Conservation (phyloP, 257 asterid genomes). For the Penstemon newberryi region DNA sequence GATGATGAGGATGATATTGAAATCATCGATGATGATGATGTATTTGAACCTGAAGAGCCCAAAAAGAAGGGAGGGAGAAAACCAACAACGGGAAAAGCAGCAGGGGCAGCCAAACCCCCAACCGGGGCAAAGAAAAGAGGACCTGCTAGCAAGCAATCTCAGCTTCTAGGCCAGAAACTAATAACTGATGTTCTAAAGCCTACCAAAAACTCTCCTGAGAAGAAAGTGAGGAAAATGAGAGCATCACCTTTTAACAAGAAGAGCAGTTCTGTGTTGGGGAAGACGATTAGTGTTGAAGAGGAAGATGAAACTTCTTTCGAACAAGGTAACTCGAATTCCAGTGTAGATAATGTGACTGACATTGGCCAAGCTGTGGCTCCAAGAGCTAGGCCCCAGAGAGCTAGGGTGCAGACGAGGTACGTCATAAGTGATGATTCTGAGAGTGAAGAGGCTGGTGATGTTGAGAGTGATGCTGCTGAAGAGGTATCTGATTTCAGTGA, state of each 20-base stretch:
- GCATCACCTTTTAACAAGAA: constrained; percentile 93
- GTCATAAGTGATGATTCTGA: constrained; percentile 80
- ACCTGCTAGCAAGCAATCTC: constrained; percentile 45
- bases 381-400: constrained; percentile 61
- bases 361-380: constrained; percentile 36
- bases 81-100: constrained; percentile 44
- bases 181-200: constrained; percentile 71
- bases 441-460: constrained; percentile 35
- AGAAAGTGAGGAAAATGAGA: constrained; percentile 81
- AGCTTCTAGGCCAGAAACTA: constrained; percentile 57
- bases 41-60: constrained; percentile 37
- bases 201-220: constrained; percentile 65
- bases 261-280: constrained; percentile 68
- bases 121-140: constrained; percentile 63
- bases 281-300: constrained; percentile 30
- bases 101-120: constrained; percentile 51
- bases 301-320: constrained; percentile 39
- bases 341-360: constrained; percentile 44
- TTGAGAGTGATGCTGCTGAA: constrained; percentile 32
- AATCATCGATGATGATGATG: constrained; percentile 44
- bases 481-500: constrained; percentile 49
- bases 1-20: constrained; percentile 43
- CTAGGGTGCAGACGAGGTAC: constrained; percentile 39
- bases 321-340: constrained; percentile 39
- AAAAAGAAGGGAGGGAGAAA: constrained; percentile 59